A percentile compares a stretch with the other conserved stretches of the same genome.
These are phyloP conservation scores for Claviceps spartinae DNA, from an alignment of 2,329 filamentous ascomycete genomes.

Conservation along the genomic window DNA sequence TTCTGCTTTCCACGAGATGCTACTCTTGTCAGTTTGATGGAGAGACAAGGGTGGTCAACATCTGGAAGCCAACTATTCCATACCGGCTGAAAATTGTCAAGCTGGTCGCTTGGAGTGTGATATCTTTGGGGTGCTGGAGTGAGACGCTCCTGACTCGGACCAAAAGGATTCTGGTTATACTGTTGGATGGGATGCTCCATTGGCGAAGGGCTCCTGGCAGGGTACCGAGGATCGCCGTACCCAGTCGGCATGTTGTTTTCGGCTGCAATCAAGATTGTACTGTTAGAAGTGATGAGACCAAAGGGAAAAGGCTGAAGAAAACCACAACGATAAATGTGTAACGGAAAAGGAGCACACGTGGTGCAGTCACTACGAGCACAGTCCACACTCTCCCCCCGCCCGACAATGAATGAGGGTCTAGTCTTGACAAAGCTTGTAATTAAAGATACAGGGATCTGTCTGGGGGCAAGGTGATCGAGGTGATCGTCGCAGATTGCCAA, in stretches of 20 bases:
- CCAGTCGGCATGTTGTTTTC: slow-evolving; percentile 1
- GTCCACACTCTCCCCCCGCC: not conserved
- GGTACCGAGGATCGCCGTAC: not conserved
- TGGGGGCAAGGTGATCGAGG: not conserved
- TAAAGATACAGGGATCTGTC: not conserved
- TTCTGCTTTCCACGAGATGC: slow-evolving; percentile 39
- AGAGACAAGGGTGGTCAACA: not conserved
- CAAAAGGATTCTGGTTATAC: slow-evolving; percentile 1
- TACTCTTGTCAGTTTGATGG: slow-evolving; percentile 10
- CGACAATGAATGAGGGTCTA: not conserved
- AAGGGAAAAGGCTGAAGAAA: not conserved
- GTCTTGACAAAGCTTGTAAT: not conserved
- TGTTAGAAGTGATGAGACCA: not conserved
- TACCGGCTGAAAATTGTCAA: slow-evolving; percentile 76
- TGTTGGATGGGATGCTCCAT: slow-evolving; percentile 3
- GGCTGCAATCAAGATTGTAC: not conserved
- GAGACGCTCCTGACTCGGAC: slow-evolving; percentile 24
- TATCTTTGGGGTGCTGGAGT: slow-evolving; percentile 22
- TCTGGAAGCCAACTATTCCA: slow-evolving; percentile 17
- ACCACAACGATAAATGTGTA: no score
- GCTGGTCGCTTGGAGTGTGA: slow-evolving; percentile 55
- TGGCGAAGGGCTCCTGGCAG: slow-evolving; percentile 1
- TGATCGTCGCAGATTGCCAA: not conserved
- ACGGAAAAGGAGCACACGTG: not conserved
- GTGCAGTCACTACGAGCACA: not conserved